Base-by-base conservation (phyloP, 2,329 filamentous ascomycete species). In the Gnomoniopsis smithogilvyi region DNA sequence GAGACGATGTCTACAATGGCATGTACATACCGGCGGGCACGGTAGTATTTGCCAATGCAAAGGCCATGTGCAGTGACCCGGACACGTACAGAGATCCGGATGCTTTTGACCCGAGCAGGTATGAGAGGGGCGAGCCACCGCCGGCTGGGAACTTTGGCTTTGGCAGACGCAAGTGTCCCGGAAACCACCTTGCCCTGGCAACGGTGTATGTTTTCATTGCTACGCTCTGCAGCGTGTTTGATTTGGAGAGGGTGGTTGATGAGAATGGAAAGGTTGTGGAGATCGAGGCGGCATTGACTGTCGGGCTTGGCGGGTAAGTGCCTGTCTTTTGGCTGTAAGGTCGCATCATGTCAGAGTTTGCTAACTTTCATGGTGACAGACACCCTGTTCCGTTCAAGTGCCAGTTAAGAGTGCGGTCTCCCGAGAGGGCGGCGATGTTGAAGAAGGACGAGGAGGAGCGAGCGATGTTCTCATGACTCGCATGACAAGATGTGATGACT, bases 1-100 rank as follows among this genome's bases (percentile, higher is more conserved):
- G 78, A 50, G 83, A 86, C 51, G 84, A 87, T 57, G 72, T 78
- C 12, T 87, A 86, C 65, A 72, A 80, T 21, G 82, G 78, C 36
- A 80, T 82, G 69, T 76, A 78, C 59, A 84, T 87, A 52, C 82
- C 82, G 11, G 79, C 78, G n/a, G 84, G 83, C 2, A 74, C 75
- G 6, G 67, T 76, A 19, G 67, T 60, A n/a, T 61, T 61, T 49
- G 58, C 59, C 3, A 81, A 78, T 54, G 68, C 72, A n/a, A 68
- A 71, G 14, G 76, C 76, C 52, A 82, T 79, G 75, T 75, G 72
- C 24, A 71, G 72, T 43, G 72, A 82, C 61, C 64, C 73, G 52
- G 51, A 56, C 3, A 67, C 72, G 2, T 82, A 81, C 68, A 58
- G 55, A 3, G 62, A 78, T 52, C 76, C 79, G 1, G 72, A 76